Base-by-base conservation (phyloP, 768 basidiomycete species). In the Agaricus blazei region DNA sequence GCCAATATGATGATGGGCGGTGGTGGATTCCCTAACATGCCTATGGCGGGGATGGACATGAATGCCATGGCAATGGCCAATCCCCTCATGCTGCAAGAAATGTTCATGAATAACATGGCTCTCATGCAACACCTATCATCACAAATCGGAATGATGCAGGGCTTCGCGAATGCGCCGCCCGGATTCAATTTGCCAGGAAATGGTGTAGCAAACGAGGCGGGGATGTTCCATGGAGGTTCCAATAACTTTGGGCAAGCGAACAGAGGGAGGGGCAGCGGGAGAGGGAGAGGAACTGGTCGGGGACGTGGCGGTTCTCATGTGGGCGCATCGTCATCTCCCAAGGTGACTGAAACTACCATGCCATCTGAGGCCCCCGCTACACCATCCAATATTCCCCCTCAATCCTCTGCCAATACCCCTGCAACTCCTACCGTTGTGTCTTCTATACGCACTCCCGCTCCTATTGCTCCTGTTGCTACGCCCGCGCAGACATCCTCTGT, bases 61-160 rank as follows among this genome's bases (percentile, higher is more conserved):
- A 77, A 73, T 54, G 74, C 77, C 7, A 75, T 84, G 73, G 77
- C 71, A 43, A 75, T 67, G 27, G 66, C 75, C 37, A 90, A 85
- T 62, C 85, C 88, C 40, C 60, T 90, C 58, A 71, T 87, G 70
- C 69, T 95, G 61, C 93, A 93, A 69, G 92, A 92, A 66, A 87
- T 94, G 80, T 85, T 94, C 83, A 85, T 90, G 81, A 89, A 81
- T 68, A 88, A 93, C 67, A 91, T 92, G 88, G 87, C 90, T 27
- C 77, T 95, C 64, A 94, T 95, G 93, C 84, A 88, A 53, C 92
- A 94, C 71, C 90, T 96, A 85, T 89, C 90, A 41, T 78, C 84
- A 29, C 85, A 83, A 36, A 87, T 93, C 81, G 89, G 86, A 28
- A 86, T 92, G 68, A 76, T 90, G 60, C 73, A 77, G 9, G 82